Percentiles rank a stretch among this genome's conserved stretches.
phyloP scores from a whole-genome alignment of 768 basidiomycete species.

The Russula ochroleuca region DNA sequence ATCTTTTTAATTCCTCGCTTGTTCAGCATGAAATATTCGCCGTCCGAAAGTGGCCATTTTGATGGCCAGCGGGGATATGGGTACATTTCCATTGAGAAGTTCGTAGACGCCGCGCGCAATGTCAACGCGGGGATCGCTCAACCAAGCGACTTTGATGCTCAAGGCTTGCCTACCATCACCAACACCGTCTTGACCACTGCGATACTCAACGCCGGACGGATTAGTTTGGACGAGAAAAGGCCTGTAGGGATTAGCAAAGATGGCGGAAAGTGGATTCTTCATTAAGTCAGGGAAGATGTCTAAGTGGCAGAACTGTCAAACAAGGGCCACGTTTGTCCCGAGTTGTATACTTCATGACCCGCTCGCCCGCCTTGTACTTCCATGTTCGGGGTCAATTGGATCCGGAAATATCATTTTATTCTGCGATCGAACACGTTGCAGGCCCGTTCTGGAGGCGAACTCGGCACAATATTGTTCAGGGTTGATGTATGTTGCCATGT shows the following conservation, averaged over 20 bases:
- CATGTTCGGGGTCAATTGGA: constrained; percentile 5
- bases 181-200: constrained; percentile 87
- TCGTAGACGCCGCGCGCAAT: constrained; percentile 75
- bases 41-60: constrained; percentile 87
- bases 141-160: constrained; percentile 69
- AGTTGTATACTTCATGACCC: not conserved
- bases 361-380: constrained; percentile 15
- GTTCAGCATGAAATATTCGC: constrained; percentile 87
- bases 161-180: constrained; percentile 81
- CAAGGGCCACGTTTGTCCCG: not conserved
- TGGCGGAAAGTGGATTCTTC: constrained; percentile 61
- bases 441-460: too few relatives aligned
- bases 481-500: not conserved
- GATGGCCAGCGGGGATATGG: constrained; percentile 94
- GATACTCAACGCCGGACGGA: constrained; percentile 85
- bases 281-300: constrained; percentile 40
- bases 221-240: constrained; percentile 86
- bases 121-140: constrained; percentile 68
- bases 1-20: not conserved
- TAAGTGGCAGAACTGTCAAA: not conserved
- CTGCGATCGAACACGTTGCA: not conserved
- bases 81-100: constrained; percentile 88
- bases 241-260: constrained; percentile 72
- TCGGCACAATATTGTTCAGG: not conserved
- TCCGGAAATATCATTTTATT: not conserved